phyloP scores from a whole-genome alignment of 495 filamentous ascomycete species.

The Hypoxylon lenormandii region DNA sequence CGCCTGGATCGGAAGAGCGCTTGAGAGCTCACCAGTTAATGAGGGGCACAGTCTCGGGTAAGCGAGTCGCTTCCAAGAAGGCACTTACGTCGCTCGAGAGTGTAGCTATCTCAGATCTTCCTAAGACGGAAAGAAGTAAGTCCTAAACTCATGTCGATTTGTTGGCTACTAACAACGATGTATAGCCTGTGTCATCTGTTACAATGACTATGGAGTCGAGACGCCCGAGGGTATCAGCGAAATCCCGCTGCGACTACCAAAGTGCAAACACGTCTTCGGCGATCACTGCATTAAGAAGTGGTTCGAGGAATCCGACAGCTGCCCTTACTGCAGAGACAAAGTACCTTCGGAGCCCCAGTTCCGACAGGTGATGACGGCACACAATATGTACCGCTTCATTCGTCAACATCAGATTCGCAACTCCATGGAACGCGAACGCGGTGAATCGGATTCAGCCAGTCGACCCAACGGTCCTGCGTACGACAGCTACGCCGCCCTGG shows the following conservation, averaged over 20 bases:
- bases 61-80: slow-evolving; percentile 61
- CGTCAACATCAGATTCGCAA: slow-evolving; percentile 39
- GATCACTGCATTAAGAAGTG: slow-evolving; percentile 71
- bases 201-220: slow-evolving; percentile 65
- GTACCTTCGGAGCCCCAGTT: slow-evolving; percentile 61
- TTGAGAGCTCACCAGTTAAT: slow-evolving; percentile 55
- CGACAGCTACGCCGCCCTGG: slow-evolving; percentile 10
- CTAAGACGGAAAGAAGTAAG: slow-evolving; percentile 63
- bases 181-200: slow-evolving; percentile 68
- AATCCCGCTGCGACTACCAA: slow-evolving; percentile 63
- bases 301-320: slow-evolving; percentile 69
- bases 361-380: slow-evolving; percentile 31
- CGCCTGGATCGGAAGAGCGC: slow-evolving; percentile 43
- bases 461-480: slow-evolving; percentile 14
- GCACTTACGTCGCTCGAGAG: slow-evolving; percentile 60
- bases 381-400: slow-evolving; percentile 42
- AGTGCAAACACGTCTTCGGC: slow-evolving; percentile 70
- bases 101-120: slow-evolving; percentile 56
- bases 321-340: slow-evolving; percentile 69
- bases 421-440: slow-evolving; percentile 23
- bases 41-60: slow-evolving; percentile 55
- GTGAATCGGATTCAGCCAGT: slow-evolving; percentile 14
- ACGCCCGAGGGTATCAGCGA: slow-evolving; percentile 67
- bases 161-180: slow-evolving; percentile 21
- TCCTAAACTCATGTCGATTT: slow-evolving; percentile 21